These are phyloP conservation scores for Blastobotrys capitulatus DNA, from an alignment of 1,139 yeast genomes.

Conservation along the genomic window DNA sequence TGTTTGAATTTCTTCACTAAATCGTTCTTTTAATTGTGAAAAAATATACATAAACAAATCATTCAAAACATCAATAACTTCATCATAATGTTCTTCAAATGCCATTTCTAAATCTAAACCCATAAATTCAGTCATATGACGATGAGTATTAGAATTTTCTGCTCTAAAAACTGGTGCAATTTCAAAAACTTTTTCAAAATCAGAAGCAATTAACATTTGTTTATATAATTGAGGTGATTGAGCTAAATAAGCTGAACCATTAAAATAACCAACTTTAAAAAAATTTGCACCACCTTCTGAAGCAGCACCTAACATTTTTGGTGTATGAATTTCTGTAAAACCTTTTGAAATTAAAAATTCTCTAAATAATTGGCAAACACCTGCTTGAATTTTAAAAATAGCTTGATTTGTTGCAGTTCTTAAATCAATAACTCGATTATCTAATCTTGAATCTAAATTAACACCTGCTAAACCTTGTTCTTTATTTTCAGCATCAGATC, in stretches of 20 bases:
- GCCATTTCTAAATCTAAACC: slow-evolving; percentile 99
- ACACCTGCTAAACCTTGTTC: slow-evolving; percentile 88
- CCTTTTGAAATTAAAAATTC: slow-evolving; percentile 67
- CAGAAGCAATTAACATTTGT: slow-evolving; percentile 97
- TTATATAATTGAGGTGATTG: slow-evolving; percentile 98
- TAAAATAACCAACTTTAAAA: slow-evolving; percentile 87
- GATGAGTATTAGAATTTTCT: slow-evolving; percentile 96
- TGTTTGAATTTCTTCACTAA: slow-evolving; percentile 73
- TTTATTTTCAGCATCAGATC: slow-evolving; percentile 94
- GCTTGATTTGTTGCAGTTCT: slow-evolving; percentile 98
- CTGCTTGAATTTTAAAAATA: slow-evolving; percentile 88
- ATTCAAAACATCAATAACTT: slow-evolving; percentile 75
- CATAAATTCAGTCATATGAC: slow-evolving; percentile 98
- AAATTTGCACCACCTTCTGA: slow-evolving; percentile 98
- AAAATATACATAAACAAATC: slow-evolving; percentile 88
- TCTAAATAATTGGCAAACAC: slow-evolving; percentile 81
- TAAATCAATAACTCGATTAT: slow-evolving; percentile 89
- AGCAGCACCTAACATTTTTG: slow-evolving; percentile 90
- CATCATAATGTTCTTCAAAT: slow-evolving; percentile 96
- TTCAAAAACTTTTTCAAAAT: slow-evolving; percentile 93
- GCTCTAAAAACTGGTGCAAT: slow-evolving; percentile 98
- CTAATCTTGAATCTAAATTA: slow-evolving; percentile 92
- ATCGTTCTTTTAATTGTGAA: slow-evolving; percentile 73
- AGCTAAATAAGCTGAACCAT: slow-evolving; percentile 87
- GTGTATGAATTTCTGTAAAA: slow-evolving; percentile 91